Percentiles rank a stretch among this genome's conserved stretches.
Evolutionary conservation across 177 flowering plant genomes (phyloP).

Genomic region (Vitis hybrid): DNA sequence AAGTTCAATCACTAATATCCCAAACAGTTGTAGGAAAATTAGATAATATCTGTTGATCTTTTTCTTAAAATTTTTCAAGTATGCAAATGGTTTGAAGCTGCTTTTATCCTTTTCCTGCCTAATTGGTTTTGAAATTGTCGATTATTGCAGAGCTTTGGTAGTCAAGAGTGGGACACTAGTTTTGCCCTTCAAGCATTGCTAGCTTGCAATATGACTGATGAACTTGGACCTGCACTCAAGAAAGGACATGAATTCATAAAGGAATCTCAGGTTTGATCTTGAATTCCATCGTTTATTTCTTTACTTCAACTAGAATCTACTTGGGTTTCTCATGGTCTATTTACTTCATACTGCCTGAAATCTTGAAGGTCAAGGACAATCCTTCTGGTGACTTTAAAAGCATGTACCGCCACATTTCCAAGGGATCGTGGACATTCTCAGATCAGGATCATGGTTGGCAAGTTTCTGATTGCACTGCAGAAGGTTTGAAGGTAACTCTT

Average conservation of each 20-base stretch:
- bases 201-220: slow-evolving; percentile 31
- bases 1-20: too few relatives aligned
- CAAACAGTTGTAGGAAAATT: too few relatives aligned
- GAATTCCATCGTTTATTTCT: background rate
- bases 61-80: too few relatives aligned
- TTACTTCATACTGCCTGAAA: background rate
- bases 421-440: too few relatives aligned
- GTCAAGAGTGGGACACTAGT: slow-evolving; percentile 43
- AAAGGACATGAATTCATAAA: slow-evolving; percentile 39
- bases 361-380: slow-evolving; percentile 20
- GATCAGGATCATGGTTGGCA: too few relatives aligned
- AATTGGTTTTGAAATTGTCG: too few relatives aligned
- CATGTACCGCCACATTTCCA: too few relatives aligned
- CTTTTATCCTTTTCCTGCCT: background rate
- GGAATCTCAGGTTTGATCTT: slow-evolving; percentile 33
- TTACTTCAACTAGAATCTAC: background rate
- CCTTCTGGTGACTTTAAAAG: slow-evolving; percentile 10
- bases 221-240: slow-evolving; percentile 26
- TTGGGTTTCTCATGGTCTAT: background rate
- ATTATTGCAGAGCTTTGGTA: slow-evolving; percentile 31
- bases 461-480: too few relatives aligned
- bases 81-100: background rate
- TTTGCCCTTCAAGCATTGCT: slow-evolving; percentile 40
- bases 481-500: too few relatives aligned
- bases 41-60: background rate